These are phyloP conservation scores for Leonotis leonurus DNA, from an alignment of 257 asterid species.

Conservation along the genomic window DNA sequence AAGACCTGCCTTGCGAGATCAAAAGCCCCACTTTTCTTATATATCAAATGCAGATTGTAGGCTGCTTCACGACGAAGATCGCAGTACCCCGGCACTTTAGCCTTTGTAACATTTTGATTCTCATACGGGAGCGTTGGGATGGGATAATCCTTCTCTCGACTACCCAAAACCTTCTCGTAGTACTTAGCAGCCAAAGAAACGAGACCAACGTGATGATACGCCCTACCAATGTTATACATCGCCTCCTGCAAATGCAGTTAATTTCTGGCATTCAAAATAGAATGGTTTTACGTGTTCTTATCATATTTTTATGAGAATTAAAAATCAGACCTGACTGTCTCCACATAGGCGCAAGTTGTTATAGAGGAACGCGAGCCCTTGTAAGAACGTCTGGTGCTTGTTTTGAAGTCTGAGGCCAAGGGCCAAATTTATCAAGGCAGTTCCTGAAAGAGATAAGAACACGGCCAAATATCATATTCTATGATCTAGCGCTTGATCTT, in stretches of 20 bases:
- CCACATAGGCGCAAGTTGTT: conserved; percentile 45
- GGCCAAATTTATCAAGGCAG: conserved; percentile 73
- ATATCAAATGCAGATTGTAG: conserved; percentile 70
- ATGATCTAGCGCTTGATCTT: background rate
- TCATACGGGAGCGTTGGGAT: conserved; percentile 62
- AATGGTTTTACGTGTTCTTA: background rate
- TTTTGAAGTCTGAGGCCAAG: conserved; percentile 69
- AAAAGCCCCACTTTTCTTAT: conserved; percentile 66
- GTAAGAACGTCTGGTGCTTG: conserved; percentile 72
- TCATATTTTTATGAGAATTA: background rate
- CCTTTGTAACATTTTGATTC: conserved; percentile 23
- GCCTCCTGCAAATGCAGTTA: conserved; percentile 42
- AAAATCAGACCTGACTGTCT: conserved; percentile 58
- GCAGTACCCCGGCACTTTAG: conserved; percentile 48
- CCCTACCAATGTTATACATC: conserved; percentile 64
- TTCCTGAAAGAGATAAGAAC: conserved; percentile 30
- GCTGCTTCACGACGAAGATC: conserved; percentile 83
- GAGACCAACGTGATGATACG: conserved; percentile 76
- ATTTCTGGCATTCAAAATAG: background rate
- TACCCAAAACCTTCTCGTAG: conserved; percentile 60
- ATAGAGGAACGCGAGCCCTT: conserved; percentile 71
- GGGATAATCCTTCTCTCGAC: conserved; percentile 46
- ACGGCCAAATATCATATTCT: background rate
- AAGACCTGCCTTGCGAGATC: conserved; percentile 81
- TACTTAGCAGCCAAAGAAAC: conserved; percentile 54